Evolutionary conservation across 2,329 filamentous ascomycete species (phyloP), one percentile per base, ranked within the genome.

Genomic region (Epichloe hybrida): DNA sequence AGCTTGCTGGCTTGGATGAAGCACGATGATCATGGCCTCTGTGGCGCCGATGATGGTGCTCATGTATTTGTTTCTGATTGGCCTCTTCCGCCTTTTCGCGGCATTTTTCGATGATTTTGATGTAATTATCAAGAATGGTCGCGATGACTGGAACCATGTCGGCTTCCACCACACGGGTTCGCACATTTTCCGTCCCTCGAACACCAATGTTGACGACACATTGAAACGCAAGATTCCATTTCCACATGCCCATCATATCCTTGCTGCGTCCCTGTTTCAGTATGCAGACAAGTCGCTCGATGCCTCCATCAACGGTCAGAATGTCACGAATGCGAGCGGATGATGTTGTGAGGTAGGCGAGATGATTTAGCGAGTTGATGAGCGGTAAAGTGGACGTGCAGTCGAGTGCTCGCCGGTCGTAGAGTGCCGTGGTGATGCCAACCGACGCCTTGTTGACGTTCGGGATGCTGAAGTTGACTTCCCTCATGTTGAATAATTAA

Each of bases 191-290:
- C 12, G 93, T 96, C 53, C 93, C 21, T 59, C 93, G 81, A 53
- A 98, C 91, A 52, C 93, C 93, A 64, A 98, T 97, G 68, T 98
- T 98, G 65, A 98, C 93, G 57, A 97, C 90, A 67, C 93, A 98
- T 69, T 97, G 93, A 68, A 98, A 98, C 49, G 93, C 93, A 55
- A 98, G 77, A 64, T 96, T 98, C 93, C 93, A 98, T 71, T 97
- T 97, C 93, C 93, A 98, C 87, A 95, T 95, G 67, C 96, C 91
- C 91, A 97, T 96, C 83, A 96, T 85, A 66, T 98, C 91, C 69
- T 90, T 94, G 71, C 88, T 96, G 64, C 93, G 80, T 56, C 93
- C 93, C 69, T 95, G 88, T 70, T 98, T 98, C 67, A 98, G 80
- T 64, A 98, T 96, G 77, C 89, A 96, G 65, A 98, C 88, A 59